A percentile compares a stretch with the other conserved stretches of the same genome.
Conservation (phyloP, 2,329 filamentous ascomycete species). For the Setomelanomma holmii region DNA sequence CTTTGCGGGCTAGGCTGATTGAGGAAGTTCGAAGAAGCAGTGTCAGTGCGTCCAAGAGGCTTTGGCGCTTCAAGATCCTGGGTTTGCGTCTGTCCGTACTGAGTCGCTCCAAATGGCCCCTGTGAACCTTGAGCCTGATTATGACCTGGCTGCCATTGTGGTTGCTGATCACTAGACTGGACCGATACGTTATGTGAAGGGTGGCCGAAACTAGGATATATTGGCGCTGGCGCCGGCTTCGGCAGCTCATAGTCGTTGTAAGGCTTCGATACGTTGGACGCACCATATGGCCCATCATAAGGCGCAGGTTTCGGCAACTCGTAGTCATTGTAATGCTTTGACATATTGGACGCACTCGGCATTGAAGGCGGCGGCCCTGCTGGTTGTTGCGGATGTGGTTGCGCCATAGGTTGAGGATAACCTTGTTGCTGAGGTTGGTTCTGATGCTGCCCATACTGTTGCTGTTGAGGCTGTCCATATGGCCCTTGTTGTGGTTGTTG, state of each 20-base stretch:
- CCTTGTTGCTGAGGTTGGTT: conserved; percentile 19
- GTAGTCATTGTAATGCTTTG: background rate
- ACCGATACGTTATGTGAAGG: conserved; percentile 18
- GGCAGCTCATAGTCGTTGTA: conserved; percentile 23
- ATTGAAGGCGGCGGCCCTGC: background rate
- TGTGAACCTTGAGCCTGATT: conserved; percentile 34
- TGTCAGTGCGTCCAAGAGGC: conserved; percentile 31
- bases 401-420: conserved; percentile 8
- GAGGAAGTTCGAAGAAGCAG: conserved; percentile 33
- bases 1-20: conserved; percentile 36
- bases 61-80: conserved; percentile 37
- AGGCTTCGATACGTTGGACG: conserved; percentile 6
- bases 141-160: conserved; percentile 31
- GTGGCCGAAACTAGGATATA: conserved; percentile 11
- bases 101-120: conserved; percentile 20
- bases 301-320: conserved; percentile 10
- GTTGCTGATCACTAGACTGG: conserved; percentile 19
- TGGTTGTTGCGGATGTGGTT: background rate
- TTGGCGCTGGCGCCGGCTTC: conserved; percentile 15
- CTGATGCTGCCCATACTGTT: conserved; percentile 6
- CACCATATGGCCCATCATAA: conserved; percentile 1
- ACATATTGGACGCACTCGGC: background rate
- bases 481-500: conserved; percentile 21
- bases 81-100: conserved; percentile 21
- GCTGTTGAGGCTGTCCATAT: conserved; percentile 5